A percentile compares a stretch with the other conserved stretches of the same genome.
These are phyloP conservation scores for Penicillium sp. DNA, from an alignment of 2,329 filamentous ascomycete genomes.

Conservation along the genomic window DNA sequence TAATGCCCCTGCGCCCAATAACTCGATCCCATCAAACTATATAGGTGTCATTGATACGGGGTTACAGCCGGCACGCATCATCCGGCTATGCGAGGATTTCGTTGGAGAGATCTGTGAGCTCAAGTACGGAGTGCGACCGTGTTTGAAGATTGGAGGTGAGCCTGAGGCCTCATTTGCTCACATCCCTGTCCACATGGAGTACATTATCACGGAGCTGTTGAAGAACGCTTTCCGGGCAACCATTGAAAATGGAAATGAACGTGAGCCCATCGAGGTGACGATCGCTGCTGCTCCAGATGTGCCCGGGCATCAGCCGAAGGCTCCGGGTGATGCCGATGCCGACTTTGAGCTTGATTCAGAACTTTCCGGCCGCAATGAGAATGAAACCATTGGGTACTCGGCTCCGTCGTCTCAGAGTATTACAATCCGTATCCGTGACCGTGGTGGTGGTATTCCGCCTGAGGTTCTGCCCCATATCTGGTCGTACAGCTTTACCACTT, in stretches of 20 bases:
- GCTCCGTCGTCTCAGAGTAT: constrained; percentile 67
- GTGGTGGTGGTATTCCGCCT: constrained; percentile 88
- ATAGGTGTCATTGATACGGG: constrained; percentile 95
- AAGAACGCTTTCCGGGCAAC: constrained; percentile 97
- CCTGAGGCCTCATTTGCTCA: constrained; percentile 87
- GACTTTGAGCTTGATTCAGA: constrained; percentile 32
- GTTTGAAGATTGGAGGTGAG: constrained; percentile 77
- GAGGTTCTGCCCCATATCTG: constrained; percentile 84
- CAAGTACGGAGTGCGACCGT: constrained; percentile 85
- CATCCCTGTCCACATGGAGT: constrained; percentile 93
- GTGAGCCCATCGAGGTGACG: constrained; percentile 84
- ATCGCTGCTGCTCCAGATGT: constrained; percentile 70
- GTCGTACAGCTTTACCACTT: constrained; percentile 97
- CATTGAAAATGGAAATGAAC: constrained; percentile 75
- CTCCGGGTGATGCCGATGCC: constrained; percentile 26
- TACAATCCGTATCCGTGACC: constrained; percentile 90
- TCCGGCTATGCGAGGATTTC: constrained; percentile 81
- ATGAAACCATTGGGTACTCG: constrained; percentile 34
- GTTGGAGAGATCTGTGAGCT: constrained; percentile 96
- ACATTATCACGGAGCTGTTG: constrained; percentile 92
- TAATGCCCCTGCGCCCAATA: constrained; percentile 18
- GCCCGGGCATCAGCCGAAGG: constrained; percentile 33
- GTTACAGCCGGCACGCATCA: constrained; percentile 74
- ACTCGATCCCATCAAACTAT: constrained; percentile 56
- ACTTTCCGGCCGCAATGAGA: constrained; percentile 29